These are phyloP conservation scores for Escovopsis sp. DNA, from an alignment of 2,329 filamentous ascomycete species.

Conservation along the genomic window DNA sequence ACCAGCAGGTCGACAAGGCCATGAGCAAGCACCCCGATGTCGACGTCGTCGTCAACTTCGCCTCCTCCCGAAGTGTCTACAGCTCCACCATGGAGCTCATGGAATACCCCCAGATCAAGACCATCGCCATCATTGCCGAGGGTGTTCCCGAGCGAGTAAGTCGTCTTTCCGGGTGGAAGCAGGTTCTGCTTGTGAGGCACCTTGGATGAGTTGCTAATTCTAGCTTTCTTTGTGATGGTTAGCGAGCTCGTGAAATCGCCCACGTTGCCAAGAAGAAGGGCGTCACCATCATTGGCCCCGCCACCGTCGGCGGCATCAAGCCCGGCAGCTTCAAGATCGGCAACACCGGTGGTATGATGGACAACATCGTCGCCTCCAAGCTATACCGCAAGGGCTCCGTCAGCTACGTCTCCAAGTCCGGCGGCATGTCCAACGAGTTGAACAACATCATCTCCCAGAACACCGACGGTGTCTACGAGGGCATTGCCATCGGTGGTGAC, in stretches of 20 bases:
- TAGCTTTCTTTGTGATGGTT: background rate
- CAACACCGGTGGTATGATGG: slow-evolving; percentile 99
- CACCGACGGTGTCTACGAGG: slow-evolving; percentile 97
- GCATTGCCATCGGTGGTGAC: slow-evolving; percentile 98
- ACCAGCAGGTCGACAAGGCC: slow-evolving; percentile 86
- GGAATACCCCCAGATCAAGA: slow-evolving; percentile 92
- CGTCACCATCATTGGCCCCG: slow-evolving; percentile 95
- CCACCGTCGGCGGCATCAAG: slow-evolving; percentile 98
- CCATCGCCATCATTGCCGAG: slow-evolving; percentile 98
- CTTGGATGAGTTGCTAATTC: background rate
- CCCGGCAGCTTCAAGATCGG: slow-evolving; percentile 99
- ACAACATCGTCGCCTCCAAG: slow-evolving; percentile 99
- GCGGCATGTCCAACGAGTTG: slow-evolving; percentile 99
- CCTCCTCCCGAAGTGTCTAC: slow-evolving; percentile 96
- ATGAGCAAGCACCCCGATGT: slow-evolving; percentile 94
- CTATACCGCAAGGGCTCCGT: slow-evolving; percentile 98
- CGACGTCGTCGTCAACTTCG: slow-evolving; percentile 98
- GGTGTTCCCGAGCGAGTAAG: slow-evolving; percentile 94
- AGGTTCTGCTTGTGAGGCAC: too few relatives aligned
- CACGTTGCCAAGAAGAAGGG: slow-evolving; percentile 96
- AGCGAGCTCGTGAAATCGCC: slow-evolving; percentile 96
- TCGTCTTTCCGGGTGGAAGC: slow-evolving; percentile 9
- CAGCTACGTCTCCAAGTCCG: slow-evolving; percentile 98
- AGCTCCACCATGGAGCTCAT: slow-evolving; percentile 97
- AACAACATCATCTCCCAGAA: slow-evolving; percentile 98